Conservation (phyloP, 768 basidiomycete species). For the Arthromyces matolae region DNA sequence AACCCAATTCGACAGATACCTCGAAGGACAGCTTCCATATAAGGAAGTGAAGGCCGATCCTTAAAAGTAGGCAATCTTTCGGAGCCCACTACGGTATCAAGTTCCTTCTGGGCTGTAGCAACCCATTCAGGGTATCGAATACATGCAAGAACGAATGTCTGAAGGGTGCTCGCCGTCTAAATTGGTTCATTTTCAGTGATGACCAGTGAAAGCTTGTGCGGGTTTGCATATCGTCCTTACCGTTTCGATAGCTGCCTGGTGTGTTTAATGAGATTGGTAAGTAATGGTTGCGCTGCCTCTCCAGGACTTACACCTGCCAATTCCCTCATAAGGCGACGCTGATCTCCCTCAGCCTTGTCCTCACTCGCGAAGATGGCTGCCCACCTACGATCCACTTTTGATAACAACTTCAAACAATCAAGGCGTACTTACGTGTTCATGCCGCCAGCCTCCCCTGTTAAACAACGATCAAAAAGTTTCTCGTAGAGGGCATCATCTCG, state of each 20-base stretch:
- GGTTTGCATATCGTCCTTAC: too few relatives aligned
- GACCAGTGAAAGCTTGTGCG: too few relatives aligned
- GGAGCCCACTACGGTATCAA: not conserved
- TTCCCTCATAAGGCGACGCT: not conserved
- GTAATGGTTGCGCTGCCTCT: too few relatives aligned
- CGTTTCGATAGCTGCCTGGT: not conserved
- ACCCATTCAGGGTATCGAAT: not conserved
- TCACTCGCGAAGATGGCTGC: not conserved
- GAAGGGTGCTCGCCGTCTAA: not conserved
- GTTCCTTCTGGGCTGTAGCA: not conserved
- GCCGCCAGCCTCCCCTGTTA: not conserved
- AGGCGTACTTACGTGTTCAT: not conserved
- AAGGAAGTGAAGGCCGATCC: constrained; percentile 1
- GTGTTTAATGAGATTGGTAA: not conserved
- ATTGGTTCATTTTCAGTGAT: too few relatives aligned
- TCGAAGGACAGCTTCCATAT: not conserved
- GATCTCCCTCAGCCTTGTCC: not conserved
- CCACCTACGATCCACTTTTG: not conserved
- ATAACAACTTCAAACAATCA: not conserved
- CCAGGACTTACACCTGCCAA: not conserved
- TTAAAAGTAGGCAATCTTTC: not conserved
- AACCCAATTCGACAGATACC: not conserved
- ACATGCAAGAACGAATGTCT: not conserved
- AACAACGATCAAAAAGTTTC: not conserved
- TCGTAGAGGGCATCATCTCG: not conserved